A percentile compares a stretch with the other conserved stretches of the same genome.
These are phyloP conservation scores for Ashbya aceris DNA, from an alignment of 1,139 yeast genomes.

Conservation along the genomic window DNA sequence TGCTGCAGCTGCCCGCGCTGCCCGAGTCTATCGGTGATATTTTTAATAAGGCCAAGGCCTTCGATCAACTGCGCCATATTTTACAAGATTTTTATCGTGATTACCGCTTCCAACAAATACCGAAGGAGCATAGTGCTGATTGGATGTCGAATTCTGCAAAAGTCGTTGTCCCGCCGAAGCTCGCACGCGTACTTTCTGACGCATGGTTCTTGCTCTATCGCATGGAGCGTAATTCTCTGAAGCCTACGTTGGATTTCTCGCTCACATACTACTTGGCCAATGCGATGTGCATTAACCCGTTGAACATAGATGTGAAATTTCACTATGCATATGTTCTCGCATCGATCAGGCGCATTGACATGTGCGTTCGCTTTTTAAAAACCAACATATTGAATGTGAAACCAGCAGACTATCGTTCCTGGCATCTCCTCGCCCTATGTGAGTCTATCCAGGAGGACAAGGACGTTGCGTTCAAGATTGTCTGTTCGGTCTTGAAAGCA, in stretches of 20 bases:
- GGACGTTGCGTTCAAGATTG: constrained; percentile 37
- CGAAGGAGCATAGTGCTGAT: constrained; percentile 16
- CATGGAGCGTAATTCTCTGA: constrained; percentile 12
- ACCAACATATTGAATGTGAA: constrained; percentile 29
- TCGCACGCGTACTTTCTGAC: constrained; percentile 13
- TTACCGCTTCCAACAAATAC: constrained; percentile 14
- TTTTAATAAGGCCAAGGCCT: constrained; percentile 11
- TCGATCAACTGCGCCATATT: constrained; percentile 9
- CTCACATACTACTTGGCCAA: constrained; percentile 24
- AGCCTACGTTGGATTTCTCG: constrained; percentile 22
- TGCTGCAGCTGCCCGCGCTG: constrained; percentile 9
- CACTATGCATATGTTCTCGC: constrained; percentile 32
- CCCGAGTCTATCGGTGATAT: constrained; percentile 14
- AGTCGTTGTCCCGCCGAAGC: constrained; percentile 16
- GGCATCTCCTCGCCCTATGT: constrained; percentile 45
- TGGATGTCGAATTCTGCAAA: constrained; percentile 15
- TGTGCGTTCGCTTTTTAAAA: constrained; percentile 32
- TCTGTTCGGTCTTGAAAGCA: constrained; percentile 34
- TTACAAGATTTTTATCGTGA: constrained; percentile 15
- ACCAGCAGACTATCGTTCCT: constrained; percentile 37
- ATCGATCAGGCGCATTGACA: constrained; percentile 29
- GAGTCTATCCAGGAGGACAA: constrained; percentile 45
- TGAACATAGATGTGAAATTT: constrained; percentile 21
- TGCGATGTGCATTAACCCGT: constrained; percentile 16
- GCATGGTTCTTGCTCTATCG: constrained; percentile 24